Percentiles rank a stretch among this genome's conserved stretches.
Conservation (phyloP, 2,329 filamentous ascomycete genomes). For the Acrodontium crateriforme region DNA sequence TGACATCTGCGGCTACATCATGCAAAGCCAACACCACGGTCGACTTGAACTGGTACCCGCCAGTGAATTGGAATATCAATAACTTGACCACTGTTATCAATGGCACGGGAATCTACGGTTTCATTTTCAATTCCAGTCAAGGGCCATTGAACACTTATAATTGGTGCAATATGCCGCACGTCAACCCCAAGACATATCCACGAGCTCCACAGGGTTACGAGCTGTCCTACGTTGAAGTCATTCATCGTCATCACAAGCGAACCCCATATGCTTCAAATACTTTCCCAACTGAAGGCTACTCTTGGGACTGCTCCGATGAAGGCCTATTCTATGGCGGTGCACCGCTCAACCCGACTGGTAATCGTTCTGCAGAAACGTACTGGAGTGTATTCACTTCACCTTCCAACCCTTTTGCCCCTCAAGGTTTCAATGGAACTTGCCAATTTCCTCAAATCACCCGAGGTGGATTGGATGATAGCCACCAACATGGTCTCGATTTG, state of each 20-base stretch:
- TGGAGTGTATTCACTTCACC: constrained; percentile 50
- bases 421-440: constrained; percentile 60
- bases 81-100: constrained; percentile 44
- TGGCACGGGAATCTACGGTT: constrained; percentile 53
- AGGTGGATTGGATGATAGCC: constrained; percentile 58
- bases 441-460: constrained; percentile 71
- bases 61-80: constrained; percentile 44
- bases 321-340: constrained; percentile 57
- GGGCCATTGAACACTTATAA: constrained; percentile 53
- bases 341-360: constrained; percentile 35
- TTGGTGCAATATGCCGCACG: constrained; percentile 81
- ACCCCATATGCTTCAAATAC: constrained; percentile 68
- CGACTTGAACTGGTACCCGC: constrained; percentile 45
- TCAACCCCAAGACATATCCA: constrained; percentile 52
- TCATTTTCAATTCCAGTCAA: constrained; percentile 53
- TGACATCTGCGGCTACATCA: no score
- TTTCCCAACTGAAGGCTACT: constrained; percentile 59
- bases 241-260: constrained; percentile 74
- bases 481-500: constrained; percentile 62
- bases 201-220: constrained; percentile 40
- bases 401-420: constrained; percentile 51
- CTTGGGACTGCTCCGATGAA: constrained; percentile 59
- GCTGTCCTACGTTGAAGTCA: constrained; percentile 64
- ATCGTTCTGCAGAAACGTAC: constrained; percentile 43
- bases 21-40: constrained; percentile 8